phyloP scores from a whole-genome alignment of 257 asterid species.

The Misopates orontium region DNA sequence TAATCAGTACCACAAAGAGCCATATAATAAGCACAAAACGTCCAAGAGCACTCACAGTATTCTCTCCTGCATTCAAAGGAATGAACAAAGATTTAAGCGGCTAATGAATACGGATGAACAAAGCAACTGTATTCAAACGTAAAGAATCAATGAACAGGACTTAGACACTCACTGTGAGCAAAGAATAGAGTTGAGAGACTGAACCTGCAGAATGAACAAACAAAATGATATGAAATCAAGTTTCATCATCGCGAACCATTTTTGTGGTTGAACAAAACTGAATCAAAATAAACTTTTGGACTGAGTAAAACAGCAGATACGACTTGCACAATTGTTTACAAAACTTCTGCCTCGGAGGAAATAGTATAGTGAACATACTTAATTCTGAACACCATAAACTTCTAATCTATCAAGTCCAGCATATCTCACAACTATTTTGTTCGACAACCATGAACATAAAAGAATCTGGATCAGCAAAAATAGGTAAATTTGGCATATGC shows the following conservation, averaged over 20 bases:
- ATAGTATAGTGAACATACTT: no score
- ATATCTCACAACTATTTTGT: no score
- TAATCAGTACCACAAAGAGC: constrained; percentile 67
- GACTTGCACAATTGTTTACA: no score
- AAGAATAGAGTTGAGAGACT: constrained; percentile 64
- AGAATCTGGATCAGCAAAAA: no score
- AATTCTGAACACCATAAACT: no score
- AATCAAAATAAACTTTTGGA: not conserved
- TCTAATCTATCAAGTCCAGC: no score
- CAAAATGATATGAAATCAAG: constrained; percentile 6
- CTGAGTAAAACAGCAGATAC: no score
- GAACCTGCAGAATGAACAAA: constrained; percentile 42
- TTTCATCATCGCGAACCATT: not conserved
- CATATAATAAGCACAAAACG: constrained; percentile 60
- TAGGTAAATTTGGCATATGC: no score
- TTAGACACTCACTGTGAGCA: constrained; percentile 48
- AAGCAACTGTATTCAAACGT: not conserved
- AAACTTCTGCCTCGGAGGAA: not conserved
- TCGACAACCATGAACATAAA: no score
- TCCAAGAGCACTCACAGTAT: constrained; percentile 52
- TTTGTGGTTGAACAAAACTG: not conserved
- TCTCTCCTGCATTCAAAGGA: constrained; percentile 45
- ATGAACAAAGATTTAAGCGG: constrained; percentile 6
- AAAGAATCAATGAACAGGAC: not conserved
- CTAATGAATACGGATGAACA: constrained; percentile 11